Evolutionary conservation across 2,329 filamentous ascomycete genomes (phyloP).

Genomic region (Pseudopyrenochaeta lycopersici): DNA sequence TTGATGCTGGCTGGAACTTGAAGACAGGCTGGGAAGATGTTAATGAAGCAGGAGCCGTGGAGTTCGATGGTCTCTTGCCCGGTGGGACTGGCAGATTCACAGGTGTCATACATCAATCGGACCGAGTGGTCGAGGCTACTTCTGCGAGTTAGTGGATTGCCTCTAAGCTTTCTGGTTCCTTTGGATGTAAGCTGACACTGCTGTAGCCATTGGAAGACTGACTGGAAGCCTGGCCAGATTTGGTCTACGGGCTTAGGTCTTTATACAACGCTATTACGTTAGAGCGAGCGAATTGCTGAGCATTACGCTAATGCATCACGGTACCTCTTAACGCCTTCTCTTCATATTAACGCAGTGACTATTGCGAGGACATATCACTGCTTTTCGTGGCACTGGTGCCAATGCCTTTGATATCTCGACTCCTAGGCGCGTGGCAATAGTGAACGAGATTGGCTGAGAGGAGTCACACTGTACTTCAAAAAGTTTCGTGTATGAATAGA

Average conservation of each 20-base stretch:
- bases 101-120: slow-evolving; percentile 32
- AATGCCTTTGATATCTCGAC: too few species aligned
- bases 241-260: background rate
- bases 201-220: background rate
- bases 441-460: too few species aligned
- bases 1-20: slow-evolving; percentile 45
- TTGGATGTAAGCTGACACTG: background rate
- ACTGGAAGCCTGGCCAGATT: background rate
- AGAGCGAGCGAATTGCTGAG: too few species aligned
- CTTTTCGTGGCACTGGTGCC: too few species aligned
- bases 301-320: too few species aligned
- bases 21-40: slow-evolving; percentile 41
- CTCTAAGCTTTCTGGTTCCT: background rate
- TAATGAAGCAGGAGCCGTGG: slow-evolving; percentile 46
- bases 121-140: slow-evolving; percentile 22
- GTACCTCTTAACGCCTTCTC: too few species aligned
- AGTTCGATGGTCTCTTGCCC: slow-evolving; percentile 52
- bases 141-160: slow-evolving; percentile 25
- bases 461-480: too few species aligned
- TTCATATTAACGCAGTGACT: too few species aligned
- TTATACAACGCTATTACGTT: too few species aligned
- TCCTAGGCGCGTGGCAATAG: too few species aligned
- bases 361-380: too few species aligned
- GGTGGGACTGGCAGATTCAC: slow-evolving; percentile 55
- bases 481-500: too few species aligned